A percentile compares a stretch with the other conserved stretches of the same genome.
Conservation (phyloP, 106 monocot genomes). For the Allium sativum region DNA sequence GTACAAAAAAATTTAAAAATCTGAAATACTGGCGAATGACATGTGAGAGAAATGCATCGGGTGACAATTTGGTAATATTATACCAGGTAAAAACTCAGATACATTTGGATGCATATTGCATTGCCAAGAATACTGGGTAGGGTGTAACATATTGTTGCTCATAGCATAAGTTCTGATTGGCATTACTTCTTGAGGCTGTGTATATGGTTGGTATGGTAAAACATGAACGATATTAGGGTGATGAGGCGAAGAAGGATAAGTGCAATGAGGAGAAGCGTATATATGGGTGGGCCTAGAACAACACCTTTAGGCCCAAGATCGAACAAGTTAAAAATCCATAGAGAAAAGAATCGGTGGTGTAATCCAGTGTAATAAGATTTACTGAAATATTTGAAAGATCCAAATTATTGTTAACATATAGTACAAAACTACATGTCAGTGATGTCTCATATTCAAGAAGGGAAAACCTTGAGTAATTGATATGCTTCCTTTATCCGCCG, state of each 20-base stretch:
- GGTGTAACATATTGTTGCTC: conserved; percentile 50
- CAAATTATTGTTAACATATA: too few relatives aligned
- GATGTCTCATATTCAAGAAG: too few relatives aligned
- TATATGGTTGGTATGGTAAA: conserved; percentile 70
- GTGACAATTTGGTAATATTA: conserved; percentile 47
- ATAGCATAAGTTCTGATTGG: conserved; percentile 56
- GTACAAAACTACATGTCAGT: too few relatives aligned
- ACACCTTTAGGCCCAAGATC: conserved; percentile 52
- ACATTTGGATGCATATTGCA: conserved; percentile 49
- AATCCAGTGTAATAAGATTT: too few relatives aligned
- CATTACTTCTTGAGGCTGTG: conserved; percentile 53
- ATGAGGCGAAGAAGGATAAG: conserved; percentile 47
- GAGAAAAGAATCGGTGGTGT: too few relatives aligned
- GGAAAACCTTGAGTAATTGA: too few relatives aligned
- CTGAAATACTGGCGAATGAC: conserved; percentile 30
- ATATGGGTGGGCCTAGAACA: conserved; percentile 49
- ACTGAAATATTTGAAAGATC: too few relatives aligned
- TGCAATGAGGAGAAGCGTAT: conserved; percentile 61
- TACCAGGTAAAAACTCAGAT: conserved; percentile 58
- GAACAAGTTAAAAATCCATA: too few relatives aligned
- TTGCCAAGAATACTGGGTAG: conserved; percentile 76
- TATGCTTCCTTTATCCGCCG: too few relatives aligned
- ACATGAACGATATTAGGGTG: conserved; percentile 54
- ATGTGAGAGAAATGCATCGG: conserved; percentile 56
- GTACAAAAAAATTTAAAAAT: conserved; percentile 25